Percentiles rank a stretch among this genome's conserved stretches.
phyloP scores from a whole-genome alignment of 2,329 filamentous ascomycete genomes.

The Amauroascus niger region DNA sequence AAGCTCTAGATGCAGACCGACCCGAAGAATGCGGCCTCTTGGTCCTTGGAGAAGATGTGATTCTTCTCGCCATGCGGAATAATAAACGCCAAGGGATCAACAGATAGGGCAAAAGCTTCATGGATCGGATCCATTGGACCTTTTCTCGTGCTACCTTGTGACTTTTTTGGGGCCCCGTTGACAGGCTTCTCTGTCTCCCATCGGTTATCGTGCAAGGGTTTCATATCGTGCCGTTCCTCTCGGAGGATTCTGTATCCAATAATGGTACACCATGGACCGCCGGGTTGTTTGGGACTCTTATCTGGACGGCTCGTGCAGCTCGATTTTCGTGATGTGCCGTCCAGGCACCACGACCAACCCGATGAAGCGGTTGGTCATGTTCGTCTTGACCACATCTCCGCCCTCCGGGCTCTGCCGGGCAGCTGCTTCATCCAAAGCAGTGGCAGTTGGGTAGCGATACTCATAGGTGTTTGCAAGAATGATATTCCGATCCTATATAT shows the following conservation, averaged over 20 bases:
- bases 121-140: not conserved
- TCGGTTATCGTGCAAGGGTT: slow-evolving; percentile 4
- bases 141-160: slow-evolving; percentile 4
- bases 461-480: slow-evolving; percentile 80
- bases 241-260: slow-evolving; percentile 2
- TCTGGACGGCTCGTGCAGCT: slow-evolving; percentile 53
- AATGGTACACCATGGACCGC: not conserved
- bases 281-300: not conserved
- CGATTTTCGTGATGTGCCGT: slow-evolving; percentile 74
- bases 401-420: slow-evolving; percentile 20
- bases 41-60: too few relatives aligned
- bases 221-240: not conserved
- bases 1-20: not conserved
- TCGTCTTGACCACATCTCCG: slow-evolving; percentile 38
- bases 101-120: not conserved
- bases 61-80: not conserved
- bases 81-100: slow-evolving; percentile 2
- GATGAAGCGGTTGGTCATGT: slow-evolving; percentile 77
- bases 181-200: not conserved
- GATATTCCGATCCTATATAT: slow-evolving; percentile 66
- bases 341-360: slow-evolving; percentile 86
- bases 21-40: not conserved
- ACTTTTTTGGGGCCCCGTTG: not conserved
- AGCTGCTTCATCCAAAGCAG: slow-evolving; percentile 37
- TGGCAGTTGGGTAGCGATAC: slow-evolving; percentile 63